Percentiles rank a stretch among this genome's conserved stretches.
Evolutionary conservation across 2,329 filamentous ascomycete genomes (phyloP).

Genomic region (Colletotrichum musicola): DNA sequence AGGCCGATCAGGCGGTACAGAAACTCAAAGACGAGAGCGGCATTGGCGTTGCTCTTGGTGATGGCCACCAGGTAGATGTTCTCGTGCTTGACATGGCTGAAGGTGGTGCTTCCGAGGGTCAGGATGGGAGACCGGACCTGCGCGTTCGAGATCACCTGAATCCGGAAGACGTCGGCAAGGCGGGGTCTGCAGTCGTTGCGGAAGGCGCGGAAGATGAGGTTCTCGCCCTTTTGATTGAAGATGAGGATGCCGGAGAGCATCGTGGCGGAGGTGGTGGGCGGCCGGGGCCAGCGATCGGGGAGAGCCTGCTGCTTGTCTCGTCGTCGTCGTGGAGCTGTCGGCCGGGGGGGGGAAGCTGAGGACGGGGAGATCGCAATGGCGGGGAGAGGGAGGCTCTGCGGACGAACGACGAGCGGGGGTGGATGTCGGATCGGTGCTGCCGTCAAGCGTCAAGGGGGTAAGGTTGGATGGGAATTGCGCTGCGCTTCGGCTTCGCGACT

Average conservation of each 20-base stretch:
- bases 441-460: slow-evolving; percentile 26
- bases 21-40: slow-evolving; percentile 97
- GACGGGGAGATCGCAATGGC: background rate
- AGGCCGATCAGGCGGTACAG: slow-evolving; percentile 91
- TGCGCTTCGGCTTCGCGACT: slow-evolving; percentile 15
- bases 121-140: slow-evolving; percentile 98
- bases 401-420: background rate
- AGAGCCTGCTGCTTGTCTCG: background rate
- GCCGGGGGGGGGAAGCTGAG: too few species aligned
- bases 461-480: slow-evolving; percentile 4
- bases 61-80: slow-evolving; percentile 98
- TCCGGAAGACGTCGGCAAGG: slow-evolving; percentile 98
- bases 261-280: slow-evolving; percentile 52
- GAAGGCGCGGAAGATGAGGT: slow-evolving; percentile 99
- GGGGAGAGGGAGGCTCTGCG: background rate
- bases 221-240: slow-evolving; percentile 99
- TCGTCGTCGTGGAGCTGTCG: too few species aligned
- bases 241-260: slow-evolving; percentile 98
- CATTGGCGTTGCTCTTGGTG: slow-evolving; percentile 99
- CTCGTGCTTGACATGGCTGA: slow-evolving; percentile 99
- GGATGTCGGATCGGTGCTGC: slow-evolving; percentile 26
- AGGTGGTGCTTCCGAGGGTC: slow-evolving; percentile 96
- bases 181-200: slow-evolving; percentile 98
- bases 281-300: slow-evolving; percentile 4
- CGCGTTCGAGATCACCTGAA: slow-evolving; percentile 98